Evolutionary conservation across 345 rosid species (phyloP).

Genomic region (Bruguiera parviflora): DNA sequence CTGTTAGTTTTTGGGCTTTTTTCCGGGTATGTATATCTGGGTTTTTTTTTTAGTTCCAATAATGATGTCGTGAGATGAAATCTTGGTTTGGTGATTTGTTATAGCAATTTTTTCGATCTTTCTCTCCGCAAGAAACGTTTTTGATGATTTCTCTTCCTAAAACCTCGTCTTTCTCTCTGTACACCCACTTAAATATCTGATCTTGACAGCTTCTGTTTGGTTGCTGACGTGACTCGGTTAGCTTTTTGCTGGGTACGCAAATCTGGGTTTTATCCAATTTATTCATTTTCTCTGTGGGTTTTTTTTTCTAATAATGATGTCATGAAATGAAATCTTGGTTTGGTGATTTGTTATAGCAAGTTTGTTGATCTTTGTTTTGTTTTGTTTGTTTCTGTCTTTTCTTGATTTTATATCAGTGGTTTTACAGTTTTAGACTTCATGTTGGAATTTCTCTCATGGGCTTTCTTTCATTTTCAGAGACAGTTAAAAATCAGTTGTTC

Average conservation of each 20-base stretch:
- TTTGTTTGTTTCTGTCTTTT: not conserved
- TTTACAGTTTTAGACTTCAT: not conserved
- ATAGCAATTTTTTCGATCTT: not conserved
- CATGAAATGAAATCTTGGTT: not conserved
- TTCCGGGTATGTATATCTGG: conserved; percentile 25
- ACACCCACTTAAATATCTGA: not conserved
- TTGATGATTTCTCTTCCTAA: conserved; percentile 30
- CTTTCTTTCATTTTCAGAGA: conserved; percentile 1
- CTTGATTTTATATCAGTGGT: not conserved
- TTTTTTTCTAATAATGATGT: not conserved
- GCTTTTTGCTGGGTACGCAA: conserved; percentile 19
- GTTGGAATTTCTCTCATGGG: not conserved
- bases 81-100: not conserved
- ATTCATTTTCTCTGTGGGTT: conserved; percentile 11
- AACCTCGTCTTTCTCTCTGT: conserved; percentile 6
- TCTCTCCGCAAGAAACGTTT: conserved; percentile 48
- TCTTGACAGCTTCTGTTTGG: conserved; percentile 13
- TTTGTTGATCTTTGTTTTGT: not conserved
- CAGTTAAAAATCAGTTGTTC: not conserved
- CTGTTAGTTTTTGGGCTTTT: not conserved
- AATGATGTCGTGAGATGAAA: not conserved
- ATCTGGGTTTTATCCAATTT: conserved; percentile 24
- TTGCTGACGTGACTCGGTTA: conserved; percentile 6
- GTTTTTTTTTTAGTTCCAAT: conserved; percentile 11
- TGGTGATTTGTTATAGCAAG: not conserved